Conservation (phyloP, 495 filamentous ascomycete genomes). For the Annulohypoxylon bovei region DNA sequence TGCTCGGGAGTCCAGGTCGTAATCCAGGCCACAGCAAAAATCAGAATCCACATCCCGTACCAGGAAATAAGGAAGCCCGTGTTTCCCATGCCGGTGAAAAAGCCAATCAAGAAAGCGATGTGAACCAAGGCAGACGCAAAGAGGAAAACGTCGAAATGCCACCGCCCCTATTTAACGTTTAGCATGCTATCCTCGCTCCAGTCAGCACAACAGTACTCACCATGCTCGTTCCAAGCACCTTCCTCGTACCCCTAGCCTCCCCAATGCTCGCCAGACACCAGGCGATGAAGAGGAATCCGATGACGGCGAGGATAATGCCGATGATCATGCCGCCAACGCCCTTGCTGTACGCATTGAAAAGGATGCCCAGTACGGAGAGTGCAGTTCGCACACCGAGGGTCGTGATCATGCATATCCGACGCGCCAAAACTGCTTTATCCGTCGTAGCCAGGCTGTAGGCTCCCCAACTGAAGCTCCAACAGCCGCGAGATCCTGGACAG, state of each 20-base stretch:
- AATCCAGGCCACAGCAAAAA: conserved; percentile 30
- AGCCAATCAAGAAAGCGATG: conserved; percentile 15
- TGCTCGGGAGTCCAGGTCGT: conserved; percentile 25
- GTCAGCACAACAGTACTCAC: conserved; percentile 15
- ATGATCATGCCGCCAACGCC: conserved; percentile 17
- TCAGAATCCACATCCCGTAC: conserved; percentile 37
- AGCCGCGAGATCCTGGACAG: conserved; percentile 26
- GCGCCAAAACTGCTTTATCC: conserved; percentile 9
- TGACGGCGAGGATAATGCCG: conserved; percentile 24
- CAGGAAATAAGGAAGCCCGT: conserved; percentile 19
- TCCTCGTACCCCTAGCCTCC: conserved; percentile 27
- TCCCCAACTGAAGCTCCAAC: conserved; percentile 36
- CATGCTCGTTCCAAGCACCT: conserved; percentile 16
- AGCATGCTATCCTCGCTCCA: conserved; percentile 1
- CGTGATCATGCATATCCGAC: conserved; percentile 32
- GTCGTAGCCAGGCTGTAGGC: conserved; percentile 26
- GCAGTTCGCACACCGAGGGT: conserved; percentile 20
- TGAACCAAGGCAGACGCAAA: conserved; percentile 23
- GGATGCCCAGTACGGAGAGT: conserved; percentile 17
- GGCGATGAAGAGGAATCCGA: conserved; percentile 35
- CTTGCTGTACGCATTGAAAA: conserved; percentile 19
- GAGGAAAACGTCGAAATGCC: conserved; percentile 39
- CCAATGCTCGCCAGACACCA: conserved; percentile 38
- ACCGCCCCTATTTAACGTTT: conserved; percentile 20
- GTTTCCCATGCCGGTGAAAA: conserved; percentile 23